These are phyloP conservation scores for Phytophthora palmivora DNA, from an alignment of 352 stramenopile genomes.

Conservation along the genomic window DNA sequence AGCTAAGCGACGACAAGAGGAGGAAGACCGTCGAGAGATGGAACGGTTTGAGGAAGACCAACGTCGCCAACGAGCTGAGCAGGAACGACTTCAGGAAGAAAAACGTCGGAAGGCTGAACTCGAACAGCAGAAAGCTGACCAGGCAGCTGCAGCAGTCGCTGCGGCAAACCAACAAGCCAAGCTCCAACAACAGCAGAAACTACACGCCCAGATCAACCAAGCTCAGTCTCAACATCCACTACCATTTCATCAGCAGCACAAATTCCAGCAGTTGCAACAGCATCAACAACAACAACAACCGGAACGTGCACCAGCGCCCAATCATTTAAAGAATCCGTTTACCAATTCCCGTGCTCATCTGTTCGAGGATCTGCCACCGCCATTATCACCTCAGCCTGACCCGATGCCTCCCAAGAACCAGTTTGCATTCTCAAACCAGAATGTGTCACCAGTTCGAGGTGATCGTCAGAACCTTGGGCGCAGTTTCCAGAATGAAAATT, in stretches of 20 bases:
- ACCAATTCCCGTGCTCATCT: constrained; percentile 58
- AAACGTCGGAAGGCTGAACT: constrained; percentile 58
- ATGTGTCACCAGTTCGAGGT: constrained; percentile 18
- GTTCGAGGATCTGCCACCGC: constrained; percentile 49
- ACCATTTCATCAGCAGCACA: no score
- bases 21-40: constrained; percentile 63
- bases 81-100: constrained; percentile 53
- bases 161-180: constrained; percentile 48
- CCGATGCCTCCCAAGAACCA: constrained; percentile 1
- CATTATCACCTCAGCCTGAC: constrained; percentile 7
- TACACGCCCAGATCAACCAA: constrained; percentile 22
- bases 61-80: constrained; percentile 46
- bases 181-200: constrained; percentile 44
- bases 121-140: constrained; percentile 47
- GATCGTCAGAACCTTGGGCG: not conserved
- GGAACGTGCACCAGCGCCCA: constrained; percentile 3
- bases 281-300: constrained; percentile 3
- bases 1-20: constrained; percentile 57
- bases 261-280: no score
- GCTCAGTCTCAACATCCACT: constrained; percentile 12
- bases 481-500: constrained; percentile 13
- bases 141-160: constrained; percentile 40
- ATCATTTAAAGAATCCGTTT: constrained; percentile 50
- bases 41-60: constrained; percentile 62
- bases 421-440: constrained; percentile 23